Base-by-base conservation (phyloP, 768 basidiomycete genomes). In the Lyophyllum semitale region DNA sequence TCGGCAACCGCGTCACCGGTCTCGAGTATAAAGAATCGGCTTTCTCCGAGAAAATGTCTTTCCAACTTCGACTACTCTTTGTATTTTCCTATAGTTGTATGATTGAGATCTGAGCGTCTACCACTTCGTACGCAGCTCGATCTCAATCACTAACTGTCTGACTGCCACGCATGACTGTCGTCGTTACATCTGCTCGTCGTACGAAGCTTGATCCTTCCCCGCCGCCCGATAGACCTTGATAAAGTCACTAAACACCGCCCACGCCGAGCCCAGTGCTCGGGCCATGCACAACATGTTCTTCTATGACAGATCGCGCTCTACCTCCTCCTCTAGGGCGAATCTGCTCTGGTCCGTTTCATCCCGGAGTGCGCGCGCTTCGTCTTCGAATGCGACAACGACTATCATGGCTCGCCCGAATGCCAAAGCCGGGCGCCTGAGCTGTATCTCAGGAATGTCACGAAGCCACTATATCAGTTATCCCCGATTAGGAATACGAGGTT, bases 361-460 rank as follows among this genome's bases (percentile, higher is more conserved):
- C 96, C 97, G 2, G 97, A 99, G 71, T 95, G 93, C 65, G 76
- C 98, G 43, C 98, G 95, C 75, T 99, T 98, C 81, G 96, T 99
- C 73, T 99, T 99, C 89, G 98, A 99, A 75, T 98, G 97, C 67
- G 97, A 97, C 13, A 97, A 99, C 69, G 97, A 99, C 74, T 99
- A 98, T 71, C 98, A 99, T 71, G 95, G 97, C 23, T 94, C 91
- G 3, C 88, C 96, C n/a, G 97, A 98, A 65, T 99, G 97, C 64
- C 97, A 99, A 71, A 91, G 84, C 69, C 79, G 93, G 42, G 93
- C 98, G 0, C 92, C 93, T 0, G 96, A 98, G 0, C 76, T 98
- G n/a, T 99, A 98, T 71, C 78, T 99, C 27, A 85, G 89, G 43
- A 78, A 91, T 1, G 91, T 98, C 63, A 79, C 93, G 61, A 96